phyloP scores from a whole-genome alignment of 129 eudicot genomes.

The Escallonia herrerae region DNA sequence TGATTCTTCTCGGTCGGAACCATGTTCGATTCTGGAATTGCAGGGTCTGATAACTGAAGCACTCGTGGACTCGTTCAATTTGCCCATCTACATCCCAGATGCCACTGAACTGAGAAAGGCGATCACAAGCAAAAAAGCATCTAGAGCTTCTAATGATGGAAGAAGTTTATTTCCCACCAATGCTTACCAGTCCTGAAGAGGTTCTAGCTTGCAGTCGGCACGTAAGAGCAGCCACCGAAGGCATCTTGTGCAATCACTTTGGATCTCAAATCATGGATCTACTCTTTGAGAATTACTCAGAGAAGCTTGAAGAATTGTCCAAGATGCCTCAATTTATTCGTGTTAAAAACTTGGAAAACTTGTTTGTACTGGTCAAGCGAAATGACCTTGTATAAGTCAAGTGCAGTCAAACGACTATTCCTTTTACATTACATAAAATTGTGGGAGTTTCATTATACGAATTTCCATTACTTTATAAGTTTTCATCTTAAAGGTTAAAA shows the following conservation, averaged over 20 bases:
- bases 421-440: too few relatives aligned
- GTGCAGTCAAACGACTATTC: background rate
- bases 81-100: constrained; percentile 7
- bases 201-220: background rate
- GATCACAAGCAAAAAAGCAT: background rate
- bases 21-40: background rate
- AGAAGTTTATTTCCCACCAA: background rate
- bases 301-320: constrained; percentile 5
- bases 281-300: constrained; percentile 2
- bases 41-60: constrained; percentile 2
- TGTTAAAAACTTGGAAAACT: background rate
- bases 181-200: background rate
- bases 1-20: too few relatives aligned
- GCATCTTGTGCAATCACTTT: constrained; percentile 4
- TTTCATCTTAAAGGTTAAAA: too few relatives aligned
- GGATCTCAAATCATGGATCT: constrained; percentile 9
- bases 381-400: background rate
- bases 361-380: background rate
- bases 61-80: background rate
- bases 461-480: too few relatives aligned
- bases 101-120: constrained; percentile 4
- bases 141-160: background rate
- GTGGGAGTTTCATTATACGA: too few relatives aligned
- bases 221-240: background rate
- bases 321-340: background rate